Base-by-base conservation (phyloP, 257 asterid species). In the Solanum neorickii region DNA sequence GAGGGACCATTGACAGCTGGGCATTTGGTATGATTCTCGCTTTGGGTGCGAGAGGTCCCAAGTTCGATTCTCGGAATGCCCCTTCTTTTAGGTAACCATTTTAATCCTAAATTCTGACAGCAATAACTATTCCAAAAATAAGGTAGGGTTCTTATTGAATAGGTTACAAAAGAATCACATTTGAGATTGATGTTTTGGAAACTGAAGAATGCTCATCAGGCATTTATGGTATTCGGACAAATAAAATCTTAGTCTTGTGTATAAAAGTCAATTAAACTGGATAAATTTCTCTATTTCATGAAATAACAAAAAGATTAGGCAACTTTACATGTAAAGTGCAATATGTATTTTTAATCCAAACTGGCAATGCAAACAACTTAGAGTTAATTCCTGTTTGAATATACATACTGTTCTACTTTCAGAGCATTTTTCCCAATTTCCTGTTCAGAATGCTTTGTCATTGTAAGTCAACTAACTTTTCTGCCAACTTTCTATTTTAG, bases 21-120 rank as follows among this genome's bases (percentile, higher is more conserved):
- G 95, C 96, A 93, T 92, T 95, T 93, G 99, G 95, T 91, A 95
- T 93, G 97, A 95, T 94, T 94, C 98, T 92, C 91, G 93, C 95
- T 96, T 90, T 74, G 94, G 97, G 97, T 91, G 95, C 94, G 94
- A 90, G 94, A 92, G 96, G 98, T 91, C 98, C 91, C 90, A 90
- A 92, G 94, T 93, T 95, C 93, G 88, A 96, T 93, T 92, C 94
- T 93, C 92, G 94, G 94, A 94, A 93, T 93, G 98, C 96, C 96
- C 98, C 98, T 49, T 49, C n/a, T 18, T 18, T 1, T 52, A 9
- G n/a, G n/a, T 18, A 52, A 52, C 62, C 62, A 52, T 52, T 52
- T 52, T 52, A 52, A 52, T 3, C 23, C 78, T 3, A 72, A 72
- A 33, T 72, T 72, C 77, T 18, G n/a, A 33, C 25, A 5, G 25